phyloP scores from a whole-genome alignment of 345 rosid genomes.

The Brassica incana region DNA sequence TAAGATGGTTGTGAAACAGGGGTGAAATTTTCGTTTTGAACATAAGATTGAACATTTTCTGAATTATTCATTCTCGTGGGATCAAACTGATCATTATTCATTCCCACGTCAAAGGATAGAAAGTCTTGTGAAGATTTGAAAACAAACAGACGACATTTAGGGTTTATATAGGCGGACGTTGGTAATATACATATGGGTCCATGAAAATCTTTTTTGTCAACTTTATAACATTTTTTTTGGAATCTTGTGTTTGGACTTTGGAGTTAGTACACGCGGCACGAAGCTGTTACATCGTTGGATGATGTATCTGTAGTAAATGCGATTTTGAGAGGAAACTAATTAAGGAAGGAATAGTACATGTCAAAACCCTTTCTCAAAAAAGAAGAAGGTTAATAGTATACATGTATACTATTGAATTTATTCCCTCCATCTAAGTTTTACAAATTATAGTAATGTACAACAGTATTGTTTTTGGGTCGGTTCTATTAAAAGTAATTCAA shows the following conservation, averaged over 20 bases:
- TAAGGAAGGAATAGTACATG: neutral
- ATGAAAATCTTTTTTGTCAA: neutral
- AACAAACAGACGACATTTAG: neutral
- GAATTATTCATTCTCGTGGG: neutral
- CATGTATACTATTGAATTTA: too few relatives aligned
- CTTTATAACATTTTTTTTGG: neutral
- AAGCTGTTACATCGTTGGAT: neutral
- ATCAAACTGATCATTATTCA: conserved; percentile 4
- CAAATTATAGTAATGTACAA: neutral
- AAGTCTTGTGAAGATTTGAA: neutral
- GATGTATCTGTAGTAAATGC: neutral
- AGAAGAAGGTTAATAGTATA: too few relatives aligned
- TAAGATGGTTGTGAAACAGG: neutral
- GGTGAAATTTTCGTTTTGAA: neutral
- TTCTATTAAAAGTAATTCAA: neutral
- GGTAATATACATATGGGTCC: neutral
- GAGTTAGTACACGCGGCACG: conserved; percentile 14
- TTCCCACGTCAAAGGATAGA: neutral
- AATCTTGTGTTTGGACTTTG: neutral
- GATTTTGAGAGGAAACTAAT: neutral
- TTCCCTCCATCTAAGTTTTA: neutral
- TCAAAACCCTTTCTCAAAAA: neutral
- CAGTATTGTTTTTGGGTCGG: neutral
- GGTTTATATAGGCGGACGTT: conserved; percentile 5
- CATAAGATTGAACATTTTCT: neutral